These are phyloP conservation scores for Clitopilus hobsonii DNA, from an alignment of 768 basidiomycete genomes.

Conservation along the genomic window DNA sequence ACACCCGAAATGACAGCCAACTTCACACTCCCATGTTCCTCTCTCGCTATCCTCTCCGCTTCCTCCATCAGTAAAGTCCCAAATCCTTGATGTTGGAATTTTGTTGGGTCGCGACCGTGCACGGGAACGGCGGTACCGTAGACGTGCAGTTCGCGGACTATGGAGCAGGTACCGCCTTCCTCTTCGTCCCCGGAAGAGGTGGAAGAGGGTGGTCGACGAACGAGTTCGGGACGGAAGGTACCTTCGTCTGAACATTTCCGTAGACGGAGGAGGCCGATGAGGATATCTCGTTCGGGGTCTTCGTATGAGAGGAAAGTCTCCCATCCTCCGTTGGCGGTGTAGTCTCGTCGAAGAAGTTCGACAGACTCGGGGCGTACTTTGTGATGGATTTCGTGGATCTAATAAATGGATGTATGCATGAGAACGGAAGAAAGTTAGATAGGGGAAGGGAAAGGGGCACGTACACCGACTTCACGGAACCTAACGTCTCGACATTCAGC, in stretches of 20 bases:
- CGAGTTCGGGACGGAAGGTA: conserved; percentile 91
- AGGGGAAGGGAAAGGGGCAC: conserved; percentile 21
- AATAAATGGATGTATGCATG: conserved; percentile 5
- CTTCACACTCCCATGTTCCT: conserved; percentile 95
- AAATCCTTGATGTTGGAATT: conserved; percentile 98
- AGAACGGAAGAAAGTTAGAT: conserved; percentile 6
- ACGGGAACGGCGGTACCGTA: conserved; percentile 98
- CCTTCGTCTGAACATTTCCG: conserved; percentile 97
- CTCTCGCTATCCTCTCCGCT: conserved; percentile 94
- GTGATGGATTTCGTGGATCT: conserved; percentile 99
- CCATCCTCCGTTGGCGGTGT: conserved; percentile 97
- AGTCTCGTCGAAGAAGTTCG: conserved; percentile 92
- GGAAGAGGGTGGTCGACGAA: conserved; percentile 30
- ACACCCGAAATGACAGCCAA: conserved; percentile 98
- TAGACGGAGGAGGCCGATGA: conserved; percentile 87
- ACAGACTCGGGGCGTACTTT: conserved; percentile 94
- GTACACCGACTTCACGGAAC: conserved; percentile 95
- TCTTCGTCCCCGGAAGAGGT: conserved; percentile 44
- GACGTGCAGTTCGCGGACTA: conserved; percentile 94
- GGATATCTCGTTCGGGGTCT: conserved; percentile 94
- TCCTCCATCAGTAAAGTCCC: conserved; percentile 98
- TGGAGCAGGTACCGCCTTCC: conserved; percentile 78
- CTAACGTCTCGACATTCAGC: conserved; percentile 96
- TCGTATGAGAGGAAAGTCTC: conserved; percentile 99
- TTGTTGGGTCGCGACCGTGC: conserved; percentile 95